These are phyloP conservation scores for Candida schatavii DNA, from an alignment of 805 yeast genomes.

Conservation along the genomic window DNA sequence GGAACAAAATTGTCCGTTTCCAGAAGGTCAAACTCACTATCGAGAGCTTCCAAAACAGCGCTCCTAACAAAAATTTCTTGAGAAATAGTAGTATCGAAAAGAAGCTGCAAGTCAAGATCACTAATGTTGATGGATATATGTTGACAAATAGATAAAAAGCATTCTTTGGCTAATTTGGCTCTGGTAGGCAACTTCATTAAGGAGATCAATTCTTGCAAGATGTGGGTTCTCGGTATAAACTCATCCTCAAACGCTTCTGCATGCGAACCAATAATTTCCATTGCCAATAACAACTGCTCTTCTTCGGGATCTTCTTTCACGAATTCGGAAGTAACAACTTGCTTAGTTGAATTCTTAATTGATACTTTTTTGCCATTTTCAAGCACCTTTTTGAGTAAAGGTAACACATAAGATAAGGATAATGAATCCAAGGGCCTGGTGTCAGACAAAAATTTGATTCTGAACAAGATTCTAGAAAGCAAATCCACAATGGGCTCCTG, in stretches of 20 bases:
- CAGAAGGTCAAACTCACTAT: constrained; percentile 72
- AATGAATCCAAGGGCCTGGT: constrained; percentile 67
- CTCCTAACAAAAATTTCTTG: constrained; percentile 71
- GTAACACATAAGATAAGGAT: constrained; percentile 71
- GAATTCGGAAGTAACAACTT: constrained; percentile 58
- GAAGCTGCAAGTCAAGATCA: constrained; percentile 52
- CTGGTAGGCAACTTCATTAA: constrained; percentile 73
- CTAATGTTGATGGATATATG: constrained; percentile 64
- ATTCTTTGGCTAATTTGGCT: constrained; percentile 80
- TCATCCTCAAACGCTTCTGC: constrained; percentile 65
- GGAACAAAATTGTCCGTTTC: constrained; percentile 42
- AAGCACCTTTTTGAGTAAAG: constrained; percentile 67
- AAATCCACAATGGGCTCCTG: constrained; percentile 54
- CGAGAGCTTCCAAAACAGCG: constrained; percentile 78
- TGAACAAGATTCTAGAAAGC: constrained; percentile 62
- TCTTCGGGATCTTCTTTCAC: constrained; percentile 85
- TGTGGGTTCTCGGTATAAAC: constrained; percentile 64
- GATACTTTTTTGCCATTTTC: constrained; percentile 62
- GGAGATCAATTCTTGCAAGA: constrained; percentile 59
- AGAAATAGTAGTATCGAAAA: constrained; percentile 55
- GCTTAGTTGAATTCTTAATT: constrained; percentile 49
- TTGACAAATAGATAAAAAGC: constrained; percentile 74
- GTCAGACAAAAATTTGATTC: constrained; percentile 70
- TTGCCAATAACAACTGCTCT: constrained; percentile 73
- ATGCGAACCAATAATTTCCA: constrained; percentile 71